phyloP scores from a whole-genome alignment of 805 yeast genomes.

The Candida rishiriensis region DNA sequence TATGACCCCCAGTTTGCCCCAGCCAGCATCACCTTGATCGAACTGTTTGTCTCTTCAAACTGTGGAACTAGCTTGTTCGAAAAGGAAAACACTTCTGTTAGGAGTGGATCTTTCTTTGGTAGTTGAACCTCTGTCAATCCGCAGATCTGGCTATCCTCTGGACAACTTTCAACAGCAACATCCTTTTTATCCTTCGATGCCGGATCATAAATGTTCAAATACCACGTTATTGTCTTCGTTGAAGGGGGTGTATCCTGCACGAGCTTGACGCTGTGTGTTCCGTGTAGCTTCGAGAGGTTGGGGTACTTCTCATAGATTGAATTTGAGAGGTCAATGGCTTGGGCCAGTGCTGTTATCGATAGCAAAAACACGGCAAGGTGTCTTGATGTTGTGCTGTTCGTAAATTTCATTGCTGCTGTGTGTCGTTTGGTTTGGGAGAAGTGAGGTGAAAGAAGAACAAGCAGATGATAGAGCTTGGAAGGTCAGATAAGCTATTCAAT shows the following conservation, averaged over 20 bases:
- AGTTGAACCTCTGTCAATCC: conserved; percentile 57
- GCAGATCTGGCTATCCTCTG: conserved; percentile 70
- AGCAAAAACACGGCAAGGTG: no score
- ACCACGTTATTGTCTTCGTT: conserved; percentile 57
- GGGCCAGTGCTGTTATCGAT: neutral
- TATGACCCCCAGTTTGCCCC: conserved; percentile 72
- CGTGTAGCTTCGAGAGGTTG: conserved; percentile 43
- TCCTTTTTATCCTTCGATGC: conserved; percentile 27
- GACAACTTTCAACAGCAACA: conserved; percentile 48
- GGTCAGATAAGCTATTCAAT: no score
- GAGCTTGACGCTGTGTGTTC: conserved; percentile 39
- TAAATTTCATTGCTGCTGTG: no score
- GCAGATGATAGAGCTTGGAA: no score
- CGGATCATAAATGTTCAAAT: conserved; percentile 63
- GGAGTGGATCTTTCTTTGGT: conserved; percentile 43
- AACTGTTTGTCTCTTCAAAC: conserved; percentile 23
- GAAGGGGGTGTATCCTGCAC: conserved; percentile 76
- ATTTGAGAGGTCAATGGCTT: conserved; percentile 24
- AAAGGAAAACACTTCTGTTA: conserved; percentile 61
- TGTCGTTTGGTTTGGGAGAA: no score
- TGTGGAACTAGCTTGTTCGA: conserved; percentile 37
- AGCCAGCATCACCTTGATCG: conserved; percentile 36
- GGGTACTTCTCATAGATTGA: conserved; percentile 33
- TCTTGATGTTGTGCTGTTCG: no score
- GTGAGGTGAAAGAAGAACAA: no score